These are phyloP conservation scores for Fusarium oxysporum DNA, from an alignment of 2,329 filamentous ascomycete genomes.

Conservation along the genomic window DNA sequence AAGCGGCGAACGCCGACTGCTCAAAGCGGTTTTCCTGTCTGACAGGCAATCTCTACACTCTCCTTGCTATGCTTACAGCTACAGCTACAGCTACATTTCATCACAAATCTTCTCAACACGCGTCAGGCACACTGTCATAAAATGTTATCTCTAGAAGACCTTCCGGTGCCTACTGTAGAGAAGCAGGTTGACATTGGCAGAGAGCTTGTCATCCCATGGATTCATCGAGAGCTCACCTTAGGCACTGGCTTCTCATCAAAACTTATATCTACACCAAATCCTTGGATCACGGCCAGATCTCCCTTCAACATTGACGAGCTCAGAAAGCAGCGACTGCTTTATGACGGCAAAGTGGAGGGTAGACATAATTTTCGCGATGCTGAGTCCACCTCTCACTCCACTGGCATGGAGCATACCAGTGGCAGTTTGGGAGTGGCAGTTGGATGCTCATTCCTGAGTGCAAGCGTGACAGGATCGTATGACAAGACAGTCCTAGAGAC, in stretches of 20 bases:
- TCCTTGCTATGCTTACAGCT: neutral
- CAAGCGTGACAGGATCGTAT: neutral
- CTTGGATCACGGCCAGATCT: neutral
- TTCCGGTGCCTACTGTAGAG: neutral
- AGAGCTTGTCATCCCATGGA: neutral
- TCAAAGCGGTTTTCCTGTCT: neutral
- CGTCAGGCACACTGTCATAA: neutral
- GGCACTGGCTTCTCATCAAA: neutral
- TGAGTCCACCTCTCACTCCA: neutral
- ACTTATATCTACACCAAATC: neutral
- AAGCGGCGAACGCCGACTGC: neutral
- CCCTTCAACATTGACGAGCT: neutral
- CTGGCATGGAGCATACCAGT: neutral
- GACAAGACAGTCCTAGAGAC: neutral
- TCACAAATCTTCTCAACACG: neutral
- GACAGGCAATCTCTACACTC: neutral
- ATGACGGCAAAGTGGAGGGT: neutral
- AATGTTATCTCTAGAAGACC: neutral
- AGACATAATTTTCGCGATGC: neutral
- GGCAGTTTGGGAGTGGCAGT: neutral
- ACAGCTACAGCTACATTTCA: neutral
- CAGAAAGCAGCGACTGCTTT: neutral
- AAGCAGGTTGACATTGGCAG: neutral
- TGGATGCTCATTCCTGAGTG: neutral
- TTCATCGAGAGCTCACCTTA: neutral